Evolutionary conservation across 2,329 filamentous ascomycete genomes (phyloP).

Genomic region (Xylaria sp.): DNA sequence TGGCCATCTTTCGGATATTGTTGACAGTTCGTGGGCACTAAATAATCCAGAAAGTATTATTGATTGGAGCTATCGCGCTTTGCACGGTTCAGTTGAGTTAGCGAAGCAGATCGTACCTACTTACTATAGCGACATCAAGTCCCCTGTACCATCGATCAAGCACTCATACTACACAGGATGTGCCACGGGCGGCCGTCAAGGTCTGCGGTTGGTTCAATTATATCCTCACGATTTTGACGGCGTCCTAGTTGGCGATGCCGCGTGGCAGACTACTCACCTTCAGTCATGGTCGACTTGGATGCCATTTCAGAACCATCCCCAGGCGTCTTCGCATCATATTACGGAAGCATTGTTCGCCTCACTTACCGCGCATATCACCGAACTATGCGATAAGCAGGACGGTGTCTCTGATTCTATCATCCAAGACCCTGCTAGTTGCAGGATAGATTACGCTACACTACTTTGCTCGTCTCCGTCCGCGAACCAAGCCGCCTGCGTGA

Average conservation of each 20-base stretch:
- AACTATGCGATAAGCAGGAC: slow-evolving; percentile 50
- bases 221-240: slow-evolving; percentile 54
- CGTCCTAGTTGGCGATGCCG: slow-evolving; percentile 51
- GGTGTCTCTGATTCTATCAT: slow-evolving; percentile 49
- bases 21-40: slow-evolving; percentile 38
- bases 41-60: slow-evolving; percentile 35
- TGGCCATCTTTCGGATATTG: slow-evolving; percentile 38
- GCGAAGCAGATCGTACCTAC: slow-evolving; percentile 50
- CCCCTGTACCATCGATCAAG: slow-evolving; percentile 24
- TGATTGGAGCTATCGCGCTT: slow-evolving; percentile 32
- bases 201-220: slow-evolving; percentile 51
- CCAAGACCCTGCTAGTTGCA: slow-evolving; percentile 45
- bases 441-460: slow-evolving; percentile 43
- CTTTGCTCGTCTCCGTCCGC: slow-evolving; percentile 41
- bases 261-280: slow-evolving; percentile 34
- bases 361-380: slow-evolving; percentile 42
- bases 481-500: slow-evolving; percentile 47
- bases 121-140: slow-evolving; percentile 47
- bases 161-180: slow-evolving; percentile 59
- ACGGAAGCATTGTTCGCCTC: slow-evolving; percentile 39
- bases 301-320: slow-evolving; percentile 33
- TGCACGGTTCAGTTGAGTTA: slow-evolving; percentile 43
- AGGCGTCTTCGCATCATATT: slow-evolving; percentile 41
- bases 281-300: slow-evolving; percentile 37
- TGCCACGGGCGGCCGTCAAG: slow-evolving; percentile 59